A percentile compares a stretch with the other conserved stretches of the same genome.
These are phyloP conservation scores for Teunomyces funiuensis DNA, from an alignment of 805 yeast genomes.

Conservation along the genomic window DNA sequence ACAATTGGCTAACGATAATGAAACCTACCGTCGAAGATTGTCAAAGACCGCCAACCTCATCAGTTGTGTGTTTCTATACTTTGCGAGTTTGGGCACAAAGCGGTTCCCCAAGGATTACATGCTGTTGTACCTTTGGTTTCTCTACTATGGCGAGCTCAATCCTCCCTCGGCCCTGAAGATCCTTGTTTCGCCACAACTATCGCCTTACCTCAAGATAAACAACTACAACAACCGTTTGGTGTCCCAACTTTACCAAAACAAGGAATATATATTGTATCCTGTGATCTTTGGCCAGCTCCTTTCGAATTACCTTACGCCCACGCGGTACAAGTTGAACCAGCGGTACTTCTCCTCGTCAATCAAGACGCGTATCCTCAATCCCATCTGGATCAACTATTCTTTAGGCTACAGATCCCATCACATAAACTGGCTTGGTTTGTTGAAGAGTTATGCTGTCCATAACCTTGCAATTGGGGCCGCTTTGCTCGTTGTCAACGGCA, in stretches of 20 bases:
- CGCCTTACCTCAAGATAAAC: constrained; percentile 25
- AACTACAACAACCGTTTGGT: constrained; percentile 21
- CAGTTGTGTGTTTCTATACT: constrained; percentile 23
- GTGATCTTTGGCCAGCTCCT: constrained; percentile 38
- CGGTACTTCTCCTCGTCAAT: constrained; percentile 33
- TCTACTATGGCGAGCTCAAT: constrained; percentile 31
- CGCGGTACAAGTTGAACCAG: constrained; percentile 34
- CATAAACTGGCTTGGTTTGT: constrained; percentile 31
- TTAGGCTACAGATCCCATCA: constrained; percentile 24
- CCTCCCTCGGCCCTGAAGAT: constrained; percentile 33
- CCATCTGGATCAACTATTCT: constrained; percentile 42
- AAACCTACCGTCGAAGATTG: constrained; percentile 15
- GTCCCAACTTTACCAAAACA: constrained; percentile 23
- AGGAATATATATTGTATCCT: constrained; percentile 36
- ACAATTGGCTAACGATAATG: not conserved
- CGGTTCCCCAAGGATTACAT: constrained; percentile 39
- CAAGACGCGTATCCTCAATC: constrained; percentile 33
- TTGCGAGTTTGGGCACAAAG: constrained; percentile 25
- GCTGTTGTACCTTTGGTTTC: constrained; percentile 31
- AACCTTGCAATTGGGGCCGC: constrained; percentile 20
- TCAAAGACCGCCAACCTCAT: constrained; percentile 23
- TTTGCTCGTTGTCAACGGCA: constrained; percentile 19
- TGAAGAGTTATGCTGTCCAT: constrained; percentile 25
- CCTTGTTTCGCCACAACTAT: constrained; percentile 26
- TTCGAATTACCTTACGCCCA: constrained; percentile 42